Conservation (phyloP, 2,329 filamentous ascomycete genomes). For the Lojkania enalia region DNA sequence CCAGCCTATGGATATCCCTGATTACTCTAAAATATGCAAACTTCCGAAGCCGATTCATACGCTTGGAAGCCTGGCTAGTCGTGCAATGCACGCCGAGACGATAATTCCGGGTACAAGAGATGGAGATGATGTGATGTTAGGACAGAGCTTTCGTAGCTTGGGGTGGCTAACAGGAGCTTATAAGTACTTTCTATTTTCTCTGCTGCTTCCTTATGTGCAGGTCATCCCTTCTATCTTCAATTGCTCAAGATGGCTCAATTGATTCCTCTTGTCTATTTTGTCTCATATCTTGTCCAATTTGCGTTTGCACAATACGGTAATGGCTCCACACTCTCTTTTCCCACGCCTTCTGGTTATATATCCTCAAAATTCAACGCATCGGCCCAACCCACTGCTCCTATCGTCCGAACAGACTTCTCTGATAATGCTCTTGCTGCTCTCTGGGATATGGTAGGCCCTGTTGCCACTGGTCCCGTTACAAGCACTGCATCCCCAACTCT, state of each 20-base stretch:
- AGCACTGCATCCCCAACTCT: constrained; percentile 49
- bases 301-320: constrained; percentile 22
- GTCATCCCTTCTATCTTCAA: constrained; percentile 4
- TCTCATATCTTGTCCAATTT: constrained; percentile 21
- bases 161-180: neutral
- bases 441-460: constrained; percentile 51
- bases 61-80: constrained; percentile 8
- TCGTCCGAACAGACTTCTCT: constrained; percentile 51
- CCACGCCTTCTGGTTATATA: constrained; percentile 39
- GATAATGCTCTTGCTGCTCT: constrained; percentile 52
- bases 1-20: constrained; percentile 23
- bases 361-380: constrained; percentile 48
- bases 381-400: constrained; percentile 47
- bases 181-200: constrained; percentile 6
- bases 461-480: constrained; percentile 48
- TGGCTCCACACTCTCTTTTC: constrained; percentile 30
- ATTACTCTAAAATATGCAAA: constrained; percentile 10
- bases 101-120: constrained; percentile 13
- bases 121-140: constrained; percentile 4
- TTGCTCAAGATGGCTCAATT: constrained; percentile 26
- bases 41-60: constrained; percentile 9
- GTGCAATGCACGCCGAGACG: constrained; percentile 19
- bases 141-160: neutral
- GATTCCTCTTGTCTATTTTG: constrained; percentile 11
- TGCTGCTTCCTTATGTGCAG: neutral